Evolutionary conservation across 257 asterid species (phyloP), one percentile per base, ranked within the genome.

Genomic region (Pogostemon cablin): DNA sequence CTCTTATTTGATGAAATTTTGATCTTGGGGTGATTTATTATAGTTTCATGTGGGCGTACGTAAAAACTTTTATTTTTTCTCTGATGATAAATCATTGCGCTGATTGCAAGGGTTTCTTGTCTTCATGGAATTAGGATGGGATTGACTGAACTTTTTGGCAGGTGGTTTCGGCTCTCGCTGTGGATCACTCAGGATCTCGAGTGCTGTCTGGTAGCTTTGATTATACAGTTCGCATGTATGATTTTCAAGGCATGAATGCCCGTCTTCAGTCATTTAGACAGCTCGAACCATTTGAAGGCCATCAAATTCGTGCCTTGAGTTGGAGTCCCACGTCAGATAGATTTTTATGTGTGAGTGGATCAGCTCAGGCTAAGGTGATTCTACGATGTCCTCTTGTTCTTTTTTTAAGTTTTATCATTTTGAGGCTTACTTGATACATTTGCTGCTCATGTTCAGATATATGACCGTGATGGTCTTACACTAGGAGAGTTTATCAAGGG

Each of bases 251-350:
- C 77, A 93, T 93, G 98, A 93, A 93, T 84, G 87, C 96, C 40
- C 95, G 88, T 9, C 86, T 93, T 65, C 96, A 93, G 84, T 91
- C 99, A 53, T 93, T 93, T 72, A 86, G 99, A 82, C 93, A 93
- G 85, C 78, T 93, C 7, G 99, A 93, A 78, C 99, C 99, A 60
- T 91, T 61, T 81, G 99, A 93, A 87, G 99, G 98, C 58, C 98
- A 93, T 81, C 99, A 91, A 91, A 78, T 93, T 75, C 99, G 98
- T 66, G 81, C 89, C 80, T 83, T 93, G 86, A 91, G 99, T 81
- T 93, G 99, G 99, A 93, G 99, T 79, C 99, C 99, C 43, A 85
- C 97, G 7, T 67, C 98, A 3, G 99, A 90, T 80, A 86, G 88
- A 4, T 93, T 93, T 84, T 82, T 93, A 79, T 93, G 99, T 67